Conservation (phyloP, 2,329 filamentous ascomycete species). For the Coniochaeta ligniaria region DNA sequence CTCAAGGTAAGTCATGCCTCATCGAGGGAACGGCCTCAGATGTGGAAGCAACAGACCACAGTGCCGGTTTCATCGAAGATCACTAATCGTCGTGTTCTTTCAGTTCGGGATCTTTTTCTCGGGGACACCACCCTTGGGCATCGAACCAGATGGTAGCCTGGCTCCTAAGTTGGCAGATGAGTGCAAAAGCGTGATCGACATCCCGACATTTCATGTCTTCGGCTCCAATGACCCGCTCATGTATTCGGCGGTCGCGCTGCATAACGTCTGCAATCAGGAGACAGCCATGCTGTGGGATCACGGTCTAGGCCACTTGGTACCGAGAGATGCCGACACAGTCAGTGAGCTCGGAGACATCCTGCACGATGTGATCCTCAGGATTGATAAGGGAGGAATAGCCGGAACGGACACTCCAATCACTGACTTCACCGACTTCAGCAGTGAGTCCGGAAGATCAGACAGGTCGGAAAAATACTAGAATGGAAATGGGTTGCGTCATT, state of each 20-base stretch:
- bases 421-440: slow-evolving; percentile 1
- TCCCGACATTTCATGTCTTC: slow-evolving; percentile 29
- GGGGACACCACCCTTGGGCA: slow-evolving; percentile 25
- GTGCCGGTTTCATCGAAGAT: neutral
- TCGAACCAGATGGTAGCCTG: slow-evolving; percentile 16
- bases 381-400: slow-evolving; percentile 5
- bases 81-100: neutral
- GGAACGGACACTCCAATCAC: neutral
- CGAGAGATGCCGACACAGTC: slow-evolving; percentile 23
- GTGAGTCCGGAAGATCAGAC: neutral
- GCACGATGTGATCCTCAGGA: slow-evolving; percentile 5
- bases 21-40: neutral
- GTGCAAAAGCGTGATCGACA: slow-evolving; percentile 20
- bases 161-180: slow-evolving; percentile 20
- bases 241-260: slow-evolving; percentile 36
- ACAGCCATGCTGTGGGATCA: slow-evolving; percentile 39
- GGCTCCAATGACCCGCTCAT: slow-evolving; percentile 38
- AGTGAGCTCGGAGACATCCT: slow-evolving; percentile 16
- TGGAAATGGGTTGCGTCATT: neutral
- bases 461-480: neutral
- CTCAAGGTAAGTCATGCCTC: neutral
- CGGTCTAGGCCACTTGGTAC: slow-evolving; percentile 42
- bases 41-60: neutral
- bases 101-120: slow-evolving; percentile 40
- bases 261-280: slow-evolving; percentile 39